Evolutionary conservation across 345 rosid genomes (phyloP), one percentile per base, ranked within the genome.

Genomic region (Populus tremula): DNA sequence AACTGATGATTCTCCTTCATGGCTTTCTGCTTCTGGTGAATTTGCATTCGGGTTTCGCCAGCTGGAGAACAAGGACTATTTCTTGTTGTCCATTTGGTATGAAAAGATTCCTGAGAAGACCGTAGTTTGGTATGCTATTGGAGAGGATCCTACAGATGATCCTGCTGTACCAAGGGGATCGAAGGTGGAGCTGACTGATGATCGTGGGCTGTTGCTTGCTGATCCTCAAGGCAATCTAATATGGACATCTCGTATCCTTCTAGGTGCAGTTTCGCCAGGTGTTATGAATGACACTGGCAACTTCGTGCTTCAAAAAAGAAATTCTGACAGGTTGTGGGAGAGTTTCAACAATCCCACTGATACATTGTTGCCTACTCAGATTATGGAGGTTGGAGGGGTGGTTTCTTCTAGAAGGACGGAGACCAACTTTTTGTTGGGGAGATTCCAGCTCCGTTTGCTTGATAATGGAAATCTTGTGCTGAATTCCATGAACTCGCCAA

Each of bases 331-430:
- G 13, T 67, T 73, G 2, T 73, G 76, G 76, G 20, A 73, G 36
- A 73, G 76, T 20, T 73, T 73, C 27, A 50, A 61, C 0, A 0
- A 61, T 7, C 76, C 68, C 11, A 25, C 67, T 11, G 76, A 73
- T 41, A 73, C 76, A 10, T 3, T 73, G 53, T 47, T 73, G 33
- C 76, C 76, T 21, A 41, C 68, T 0, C 76, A 73, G 68, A 62
- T 36, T 5, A 6, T 73, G 76, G 69, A 14, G 5, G n/a, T 4
- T 2, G 54, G 1, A 4, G 35, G 6, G 20, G 2, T 0, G 1
- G 68, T 73, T 6, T 59, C 53, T 38, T 59, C 53, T 11, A 10
- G 56, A 0, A 36, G 8, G 14, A 38, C 76, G 2, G 76, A 59
- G 36, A 73, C 67, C 67, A 73, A 73, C 36, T 72, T 53, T 54